Evolutionary conservation across 305 asterid species (phyloP).

Genomic region (Lippia alba): DNA sequence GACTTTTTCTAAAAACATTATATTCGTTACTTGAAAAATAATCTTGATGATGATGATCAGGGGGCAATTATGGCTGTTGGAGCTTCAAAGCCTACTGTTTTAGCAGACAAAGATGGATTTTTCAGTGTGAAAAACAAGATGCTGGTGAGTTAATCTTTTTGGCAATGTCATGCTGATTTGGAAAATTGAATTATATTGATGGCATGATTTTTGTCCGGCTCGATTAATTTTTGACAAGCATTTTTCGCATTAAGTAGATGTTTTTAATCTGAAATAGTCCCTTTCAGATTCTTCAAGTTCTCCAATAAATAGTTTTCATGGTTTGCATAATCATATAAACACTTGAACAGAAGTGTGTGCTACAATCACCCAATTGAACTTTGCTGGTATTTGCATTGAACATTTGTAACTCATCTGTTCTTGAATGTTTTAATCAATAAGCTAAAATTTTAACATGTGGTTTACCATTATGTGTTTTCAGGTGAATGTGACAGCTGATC

Average conservation of each 20-base stretch:
- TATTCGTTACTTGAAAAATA: conserved; percentile 4
- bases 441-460: too few species aligned
- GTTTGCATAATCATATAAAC: too few species aligned
- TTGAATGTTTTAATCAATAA: background rate
- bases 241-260: too few species aligned
- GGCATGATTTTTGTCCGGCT: too few species aligned
- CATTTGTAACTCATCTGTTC: background rate
- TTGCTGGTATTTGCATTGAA: background rate
- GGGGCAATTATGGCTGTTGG: conserved; percentile 99
- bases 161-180: background rate
- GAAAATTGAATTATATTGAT: too few species aligned
- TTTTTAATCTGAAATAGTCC: too few species aligned
- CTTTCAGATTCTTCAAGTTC: too few species aligned
- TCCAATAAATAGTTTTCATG: too few species aligned
- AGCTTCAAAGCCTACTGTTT: conserved; percentile 84
- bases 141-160: conserved; percentile 61
- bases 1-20: conserved; percentile 9
- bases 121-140: conserved; percentile 69
- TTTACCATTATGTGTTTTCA: conserved; percentile 25
- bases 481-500: conserved; percentile 96
- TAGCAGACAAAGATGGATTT: conserved; percentile 70
- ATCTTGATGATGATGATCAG: conserved; percentile 46
- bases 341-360: background rate
- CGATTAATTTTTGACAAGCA: too few species aligned
- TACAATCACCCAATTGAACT: background rate